These are phyloP conservation scores for Elsinoe necatrix DNA, from an alignment of 2,329 filamentous ascomycete species.

Conservation along the genomic window DNA sequence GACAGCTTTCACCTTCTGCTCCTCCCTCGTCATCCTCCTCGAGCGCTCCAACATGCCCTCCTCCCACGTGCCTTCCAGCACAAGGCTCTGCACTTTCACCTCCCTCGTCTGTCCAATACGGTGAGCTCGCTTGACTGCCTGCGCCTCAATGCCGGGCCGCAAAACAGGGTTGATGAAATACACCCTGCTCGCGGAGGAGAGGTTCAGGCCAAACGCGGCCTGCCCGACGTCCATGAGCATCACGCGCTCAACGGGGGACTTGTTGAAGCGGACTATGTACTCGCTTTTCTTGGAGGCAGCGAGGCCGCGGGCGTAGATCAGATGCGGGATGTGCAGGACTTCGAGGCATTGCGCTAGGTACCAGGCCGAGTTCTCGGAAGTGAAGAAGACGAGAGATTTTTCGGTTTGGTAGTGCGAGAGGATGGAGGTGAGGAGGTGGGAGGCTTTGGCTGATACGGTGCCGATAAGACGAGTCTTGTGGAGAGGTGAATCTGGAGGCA, in stretches of 20 bases:
- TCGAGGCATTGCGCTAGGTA: slow-evolving; percentile 80
- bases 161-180: slow-evolving; percentile 87
- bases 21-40: slow-evolving; percentile 60
- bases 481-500: slow-evolving; percentile 45
- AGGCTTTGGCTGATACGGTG: slow-evolving; percentile 78
- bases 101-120: slow-evolving; percentile 73
- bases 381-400: slow-evolving; percentile 90
- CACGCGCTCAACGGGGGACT: slow-evolving; percentile 60
- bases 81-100: slow-evolving; percentile 78
- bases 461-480: slow-evolving; percentile 58
- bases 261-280: slow-evolving; percentile 73
- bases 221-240: slow-evolving; percentile 86
- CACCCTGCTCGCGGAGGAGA: slow-evolving; percentile 72
- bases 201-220: slow-evolving; percentile 79
- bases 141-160: slow-evolving; percentile 73
- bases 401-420: slow-evolving; percentile 59
- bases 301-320: slow-evolving; percentile 59
- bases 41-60: slow-evolving; percentile 71
- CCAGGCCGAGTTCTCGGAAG: slow-evolving; percentile 75
- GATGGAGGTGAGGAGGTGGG: slow-evolving; percentile 71
- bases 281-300: slow-evolving; percentile 55
- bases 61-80: slow-evolving; percentile 72
- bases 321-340: slow-evolving; percentile 53
- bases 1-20: slow-evolving; percentile 50
- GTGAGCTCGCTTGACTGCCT: slow-evolving; percentile 84